Evolutionary conservation across 2,329 filamentous ascomycete species (phyloP).

Genomic region (Pseudogymnoascus sp.): DNA sequence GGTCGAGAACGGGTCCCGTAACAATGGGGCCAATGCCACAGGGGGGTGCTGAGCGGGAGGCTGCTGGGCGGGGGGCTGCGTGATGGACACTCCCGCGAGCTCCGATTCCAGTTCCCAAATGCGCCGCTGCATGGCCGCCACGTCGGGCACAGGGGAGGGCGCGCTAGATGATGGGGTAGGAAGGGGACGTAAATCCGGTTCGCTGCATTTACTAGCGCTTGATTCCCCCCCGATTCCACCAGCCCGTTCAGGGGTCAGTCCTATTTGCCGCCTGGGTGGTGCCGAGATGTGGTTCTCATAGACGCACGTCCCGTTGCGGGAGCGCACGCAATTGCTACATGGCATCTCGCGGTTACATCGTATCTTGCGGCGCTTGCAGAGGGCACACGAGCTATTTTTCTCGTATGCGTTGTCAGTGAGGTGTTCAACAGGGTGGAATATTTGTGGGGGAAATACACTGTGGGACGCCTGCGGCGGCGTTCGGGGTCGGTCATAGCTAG

Average conservation of each 20-base stretch:
- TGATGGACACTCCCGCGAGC: slow-evolving; percentile 27
- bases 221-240: background rate
- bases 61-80: slow-evolving; percentile 13
- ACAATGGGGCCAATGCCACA: background rate
- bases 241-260: slow-evolving; percentile 8
- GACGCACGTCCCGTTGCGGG: slow-evolving; percentile 45
- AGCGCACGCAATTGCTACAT: slow-evolving; percentile 51
- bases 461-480: slow-evolving; percentile 35
- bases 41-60: slow-evolving; percentile 8
- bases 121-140: slow-evolving; percentile 33
- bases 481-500: slow-evolving; percentile 25
- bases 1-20: slow-evolving; percentile 15
- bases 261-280: slow-evolving; percentile 13
- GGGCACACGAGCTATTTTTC: slow-evolving; percentile 43
- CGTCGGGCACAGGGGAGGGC: slow-evolving; percentile 23
- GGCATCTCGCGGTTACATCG: slow-evolving; percentile 50
- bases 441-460: slow-evolving; percentile 31
- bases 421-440: background rate
- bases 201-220: slow-evolving; percentile 2
- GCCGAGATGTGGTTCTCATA: slow-evolving; percentile 33
- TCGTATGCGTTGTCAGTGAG: slow-evolving; percentile 13
- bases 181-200: background rate
- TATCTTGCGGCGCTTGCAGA: slow-evolving; percentile 53
- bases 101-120: slow-evolving; percentile 39
- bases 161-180: background rate